phyloP scores from a whole-genome alignment of 2,329 filamentous ascomycete genomes.

The Botryosphaeria agaves region DNA sequence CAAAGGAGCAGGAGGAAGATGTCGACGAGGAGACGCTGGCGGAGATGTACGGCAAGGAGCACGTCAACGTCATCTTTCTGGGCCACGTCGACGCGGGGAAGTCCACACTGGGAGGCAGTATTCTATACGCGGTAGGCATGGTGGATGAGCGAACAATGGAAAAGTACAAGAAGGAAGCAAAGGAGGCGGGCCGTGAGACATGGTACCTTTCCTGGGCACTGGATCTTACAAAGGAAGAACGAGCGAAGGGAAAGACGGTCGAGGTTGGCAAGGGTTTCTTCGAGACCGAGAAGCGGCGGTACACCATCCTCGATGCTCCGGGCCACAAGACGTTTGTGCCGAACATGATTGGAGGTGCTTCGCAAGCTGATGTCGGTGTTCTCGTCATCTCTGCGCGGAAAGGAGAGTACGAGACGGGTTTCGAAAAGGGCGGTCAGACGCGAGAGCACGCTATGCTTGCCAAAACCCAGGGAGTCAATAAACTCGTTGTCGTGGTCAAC shows the following conservation, averaged over 20 bases:
- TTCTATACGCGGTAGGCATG: conserved; percentile 90
- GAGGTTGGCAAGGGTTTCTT: conserved; percentile 94
- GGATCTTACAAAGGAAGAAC: conserved; percentile 91
- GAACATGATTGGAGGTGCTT: conserved; percentile 69
- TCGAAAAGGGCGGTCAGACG: conserved; percentile 92
- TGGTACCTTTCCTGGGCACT: conserved; percentile 99
- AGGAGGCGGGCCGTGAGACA: conserved; percentile 88
- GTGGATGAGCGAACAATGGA: conserved; percentile 98
- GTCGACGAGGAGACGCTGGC: conserved; percentile 72
- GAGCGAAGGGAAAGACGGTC: conserved; percentile 92
- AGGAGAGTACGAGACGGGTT: conserved; percentile 97
- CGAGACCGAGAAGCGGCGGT: conserved; percentile 88
- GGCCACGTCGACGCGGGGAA: conserved; percentile 98
- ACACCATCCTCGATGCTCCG: conserved; percentile 92
- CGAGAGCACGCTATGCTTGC: conserved; percentile 95
- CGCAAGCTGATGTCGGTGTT: conserved; percentile 85
- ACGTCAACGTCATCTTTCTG: conserved; percentile 92
- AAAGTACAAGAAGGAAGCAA: conserved; percentile 93
- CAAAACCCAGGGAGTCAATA: conserved; percentile 96
- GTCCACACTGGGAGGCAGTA: conserved; percentile 85
- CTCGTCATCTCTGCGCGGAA: conserved; percentile 93
- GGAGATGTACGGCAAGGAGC: conserved; percentile 91
- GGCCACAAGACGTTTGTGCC: conserved; percentile 97
- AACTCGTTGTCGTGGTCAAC: conserved; percentile 87
- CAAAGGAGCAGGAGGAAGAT: conserved; percentile 63